Conservation (phyloP, 306 rosid species). For the Casuarina equisetifolia region DNA sequence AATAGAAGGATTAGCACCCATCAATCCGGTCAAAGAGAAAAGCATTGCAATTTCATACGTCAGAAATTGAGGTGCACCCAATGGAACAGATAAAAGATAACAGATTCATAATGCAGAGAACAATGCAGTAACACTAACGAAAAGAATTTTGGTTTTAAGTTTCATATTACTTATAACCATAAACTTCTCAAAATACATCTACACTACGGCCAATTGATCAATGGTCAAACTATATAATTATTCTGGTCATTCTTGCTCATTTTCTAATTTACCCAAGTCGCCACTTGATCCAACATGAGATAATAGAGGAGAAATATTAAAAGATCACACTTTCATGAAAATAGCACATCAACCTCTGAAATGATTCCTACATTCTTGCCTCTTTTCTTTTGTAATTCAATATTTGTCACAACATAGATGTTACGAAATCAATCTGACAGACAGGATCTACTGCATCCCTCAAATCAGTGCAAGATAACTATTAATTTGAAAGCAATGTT, state of each 20-base stretch:
- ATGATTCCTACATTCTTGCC: no score
- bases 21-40: slow-evolving; percentile 17
- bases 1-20: slow-evolving; percentile 27
- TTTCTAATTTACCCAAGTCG: not conserved
- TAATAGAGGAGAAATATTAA: not conserved
- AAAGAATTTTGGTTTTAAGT: not conserved
- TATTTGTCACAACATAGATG: no score
- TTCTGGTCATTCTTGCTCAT: not conserved
- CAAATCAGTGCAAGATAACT: no score
- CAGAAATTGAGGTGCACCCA: not conserved
- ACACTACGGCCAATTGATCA: not conserved
- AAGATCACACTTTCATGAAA: not conserved
- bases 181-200: not conserved
- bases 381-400: no score
- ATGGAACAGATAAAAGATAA: not conserved
- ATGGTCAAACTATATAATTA: not conserved
- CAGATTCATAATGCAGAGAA: not conserved
- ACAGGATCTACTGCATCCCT: no score
- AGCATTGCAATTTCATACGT: slow-evolving; percentile 9
- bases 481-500: no score
- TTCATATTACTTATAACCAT: not conserved
- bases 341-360: not conserved
- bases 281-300: not conserved
- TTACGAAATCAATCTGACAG: no score
- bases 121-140: not conserved